A percentile compares a stretch with the other conserved stretches of the same genome.
Evolutionary conservation across 139 green algal species (phyloP).

Genomic region (Chlorella sp.): DNA sequence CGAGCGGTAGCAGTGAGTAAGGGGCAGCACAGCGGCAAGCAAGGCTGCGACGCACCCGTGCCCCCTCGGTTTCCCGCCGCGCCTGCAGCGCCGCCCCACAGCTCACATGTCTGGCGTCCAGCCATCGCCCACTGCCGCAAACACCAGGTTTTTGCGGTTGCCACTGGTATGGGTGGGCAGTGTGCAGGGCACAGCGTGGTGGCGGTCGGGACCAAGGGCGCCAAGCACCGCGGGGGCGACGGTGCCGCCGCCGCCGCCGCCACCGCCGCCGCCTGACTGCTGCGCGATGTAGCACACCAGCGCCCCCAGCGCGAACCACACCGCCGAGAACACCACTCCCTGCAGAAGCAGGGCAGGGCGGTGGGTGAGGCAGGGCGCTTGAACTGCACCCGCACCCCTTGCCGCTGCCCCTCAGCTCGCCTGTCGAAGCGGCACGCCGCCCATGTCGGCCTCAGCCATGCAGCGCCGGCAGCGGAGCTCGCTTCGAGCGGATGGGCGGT

Average conservation of each 20-base stretch:
- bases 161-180: background rate
- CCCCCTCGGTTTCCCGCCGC: no score
- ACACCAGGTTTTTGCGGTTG: background rate
- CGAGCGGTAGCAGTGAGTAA: no score
- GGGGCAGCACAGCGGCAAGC: background rate
- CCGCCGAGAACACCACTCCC: background rate
- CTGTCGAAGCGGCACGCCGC: no score
- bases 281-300: background rate
- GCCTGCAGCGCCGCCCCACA: background rate
- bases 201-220: background rate
- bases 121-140: constrained; percentile 19
- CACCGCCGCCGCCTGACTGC: background rate
- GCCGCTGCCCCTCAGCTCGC: no score
- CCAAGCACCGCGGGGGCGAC: background rate
- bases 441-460: no score
- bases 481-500: no score
- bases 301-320: background rate
- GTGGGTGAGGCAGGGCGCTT: no score
- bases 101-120: constrained; percentile 10
- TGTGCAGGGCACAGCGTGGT: constrained; percentile 20
- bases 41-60: no score
- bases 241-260: no score
- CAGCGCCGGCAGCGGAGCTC: no score
- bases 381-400: no score
- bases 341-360: background rate